A percentile compares a stretch with the other conserved stretches of the same genome.
Evolutionary conservation across 1,284 basidiomycete species (phyloP).

Genomic region (Schizopora paradoxa): DNA sequence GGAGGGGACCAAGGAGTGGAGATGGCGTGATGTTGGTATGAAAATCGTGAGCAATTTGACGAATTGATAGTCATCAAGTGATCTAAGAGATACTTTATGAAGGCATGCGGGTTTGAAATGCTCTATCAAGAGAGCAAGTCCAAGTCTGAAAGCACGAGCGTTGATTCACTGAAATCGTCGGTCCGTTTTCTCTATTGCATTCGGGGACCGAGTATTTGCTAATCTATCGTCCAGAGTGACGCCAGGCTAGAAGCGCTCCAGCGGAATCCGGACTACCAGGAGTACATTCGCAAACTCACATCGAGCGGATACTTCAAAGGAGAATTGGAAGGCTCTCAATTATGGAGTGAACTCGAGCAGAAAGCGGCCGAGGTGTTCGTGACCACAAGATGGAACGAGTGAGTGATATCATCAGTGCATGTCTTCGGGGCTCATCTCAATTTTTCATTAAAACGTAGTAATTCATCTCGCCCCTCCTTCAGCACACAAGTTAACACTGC

Average conservation of each 20-base stretch:
- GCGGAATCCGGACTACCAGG: constrained; percentile 56
- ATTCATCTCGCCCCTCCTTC: constrained; percentile 9
- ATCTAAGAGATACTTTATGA: not conserved
- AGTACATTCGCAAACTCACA: constrained; percentile 63
- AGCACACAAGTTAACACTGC: constrained; percentile 51
- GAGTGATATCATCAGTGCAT: constrained; percentile 29
- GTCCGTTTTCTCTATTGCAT: constrained; percentile 33
- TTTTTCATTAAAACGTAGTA: constrained; percentile 4
- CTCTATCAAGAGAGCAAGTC: constrained; percentile 78
- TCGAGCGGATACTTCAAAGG: constrained; percentile 69
- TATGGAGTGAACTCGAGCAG: constrained; percentile 69
- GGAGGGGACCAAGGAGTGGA: constrained; percentile 59
- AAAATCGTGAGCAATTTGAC: constrained; percentile 60
- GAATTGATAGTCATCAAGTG: not conserved
- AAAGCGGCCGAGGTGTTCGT: constrained; percentile 66
- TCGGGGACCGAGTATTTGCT: not conserved
- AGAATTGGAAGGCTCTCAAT: constrained; percentile 69
- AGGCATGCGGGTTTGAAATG: constrained; percentile 95
- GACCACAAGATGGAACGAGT: constrained; percentile 63
- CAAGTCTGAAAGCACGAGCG: constrained; percentile 36
- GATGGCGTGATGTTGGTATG: constrained; percentile 82
- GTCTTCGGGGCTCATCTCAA: not conserved
- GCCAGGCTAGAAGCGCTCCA: constrained; percentile 62
- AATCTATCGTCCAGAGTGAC: constrained; percentile 36
- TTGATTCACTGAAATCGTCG: constrained; percentile 38